These are phyloP conservation scores for Vanrija pseudolonga DNA, from an alignment of 1,284 basidiomycete species.

Conservation along the genomic window DNA sequence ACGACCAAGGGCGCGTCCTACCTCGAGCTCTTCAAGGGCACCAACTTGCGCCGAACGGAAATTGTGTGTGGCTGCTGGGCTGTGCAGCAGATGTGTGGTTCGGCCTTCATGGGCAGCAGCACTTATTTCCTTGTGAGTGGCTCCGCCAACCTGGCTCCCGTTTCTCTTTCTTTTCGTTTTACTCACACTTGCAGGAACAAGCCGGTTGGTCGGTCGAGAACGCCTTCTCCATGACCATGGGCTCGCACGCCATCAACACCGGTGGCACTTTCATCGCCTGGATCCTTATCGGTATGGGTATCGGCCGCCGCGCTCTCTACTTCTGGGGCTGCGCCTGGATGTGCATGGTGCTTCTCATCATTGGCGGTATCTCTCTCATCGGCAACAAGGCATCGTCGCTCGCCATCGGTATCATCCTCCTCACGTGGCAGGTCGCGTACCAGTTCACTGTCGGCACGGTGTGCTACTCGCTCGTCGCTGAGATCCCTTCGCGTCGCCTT, in stretches of 20 bases:
- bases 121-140: background rate
- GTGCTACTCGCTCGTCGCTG: slow-evolving; percentile 41
- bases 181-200: background rate
- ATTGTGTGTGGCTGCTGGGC: slow-evolving; percentile 9
- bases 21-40: slow-evolving; percentile 41
- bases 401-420: slow-evolving; percentile 6
- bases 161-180: no score
- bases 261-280: slow-evolving; percentile 41
- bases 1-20: slow-evolving; percentile 14
- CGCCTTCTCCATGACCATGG: slow-evolving; percentile 1
- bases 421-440: slow-evolving; percentile 23
- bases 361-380: slow-evolving; percentile 45
- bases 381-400: background rate
- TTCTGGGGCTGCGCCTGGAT: slow-evolving; percentile 45
- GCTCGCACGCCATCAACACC: slow-evolving; percentile 19
- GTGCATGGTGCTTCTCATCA: slow-evolving; percentile 45
- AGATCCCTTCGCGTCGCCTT: slow-evolving; percentile 45
- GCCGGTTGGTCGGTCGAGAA: background rate
- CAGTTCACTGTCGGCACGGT: slow-evolving; percentile 18
- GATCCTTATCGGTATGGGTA: slow-evolving; percentile 30
- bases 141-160: no score
- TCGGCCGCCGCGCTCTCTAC: slow-evolving; percentile 51
- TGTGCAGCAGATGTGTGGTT: slow-evolving; percentile 19
- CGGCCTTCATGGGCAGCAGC: slow-evolving; percentile 17
- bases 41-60: slow-evolving; percentile 49